A percentile compares a stretch with the other conserved stretches of the same genome.
Conservation (phyloP, 83 land plant genomes). For the Picea abies region DNA sequence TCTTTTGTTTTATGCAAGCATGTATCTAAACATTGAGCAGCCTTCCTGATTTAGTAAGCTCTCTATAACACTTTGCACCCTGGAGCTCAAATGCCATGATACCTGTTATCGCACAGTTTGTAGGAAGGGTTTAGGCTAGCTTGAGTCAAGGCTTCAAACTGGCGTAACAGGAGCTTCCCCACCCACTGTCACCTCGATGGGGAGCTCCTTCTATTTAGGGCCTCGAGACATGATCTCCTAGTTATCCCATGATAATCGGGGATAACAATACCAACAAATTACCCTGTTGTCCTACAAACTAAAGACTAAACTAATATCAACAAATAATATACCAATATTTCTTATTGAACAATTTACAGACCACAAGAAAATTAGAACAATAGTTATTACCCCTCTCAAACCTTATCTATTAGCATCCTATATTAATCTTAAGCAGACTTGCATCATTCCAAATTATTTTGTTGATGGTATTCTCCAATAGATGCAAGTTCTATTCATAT, state of each 20-base stretch:
- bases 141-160: too few species aligned
- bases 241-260: too few species aligned
- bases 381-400: not conserved
- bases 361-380: not conserved
- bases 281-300: not conserved
- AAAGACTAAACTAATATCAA: not conserved
- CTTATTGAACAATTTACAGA: constrained; percentile 1
- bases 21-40: not conserved
- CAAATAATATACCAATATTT: not conserved
- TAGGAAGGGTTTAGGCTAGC: too few species aligned
- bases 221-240: too few species aligned
- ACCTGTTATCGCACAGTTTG: too few species aligned
- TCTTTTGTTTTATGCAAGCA: not conserved
- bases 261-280: not conserved
- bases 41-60: not conserved
- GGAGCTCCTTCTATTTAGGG: too few species aligned
- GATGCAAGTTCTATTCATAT: not conserved
- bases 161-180: too few species aligned
- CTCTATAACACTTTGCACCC: not conserved
- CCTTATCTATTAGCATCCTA: not conserved
- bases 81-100: not conserved
- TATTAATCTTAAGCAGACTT: not conserved
- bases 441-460: not conserved
- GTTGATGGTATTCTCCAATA: not conserved
- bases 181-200: too few species aligned